phyloP scores from a whole-genome alignment of 345 rosid species.

The Citrus reticulata region DNA sequence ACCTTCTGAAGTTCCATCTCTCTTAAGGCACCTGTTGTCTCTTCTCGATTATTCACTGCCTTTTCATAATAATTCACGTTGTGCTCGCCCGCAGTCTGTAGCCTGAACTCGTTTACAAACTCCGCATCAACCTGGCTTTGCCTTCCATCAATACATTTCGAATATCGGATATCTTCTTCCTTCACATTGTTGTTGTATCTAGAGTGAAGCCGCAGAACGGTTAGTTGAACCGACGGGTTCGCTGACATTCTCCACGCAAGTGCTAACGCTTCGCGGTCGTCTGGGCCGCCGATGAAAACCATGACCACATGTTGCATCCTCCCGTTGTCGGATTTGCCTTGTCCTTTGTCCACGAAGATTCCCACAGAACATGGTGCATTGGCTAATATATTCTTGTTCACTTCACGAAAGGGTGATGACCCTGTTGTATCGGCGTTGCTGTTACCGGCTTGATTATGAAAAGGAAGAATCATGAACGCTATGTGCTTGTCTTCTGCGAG shows the following conservation, averaged over 20 bases:
- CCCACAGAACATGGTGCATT: conserved; percentile 68
- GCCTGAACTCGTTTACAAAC: conserved; percentile 31
- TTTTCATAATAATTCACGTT: conserved; percentile 23
- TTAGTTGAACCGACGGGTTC: conserved; percentile 3
- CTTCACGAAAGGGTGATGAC: conserved; percentile 25
- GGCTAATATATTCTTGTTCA: conserved; percentile 45
- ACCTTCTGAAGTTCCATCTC: conserved; percentile 4
- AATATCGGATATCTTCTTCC: background rate
- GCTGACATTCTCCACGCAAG: conserved; percentile 33
- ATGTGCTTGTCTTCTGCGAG: conserved; percentile 59
- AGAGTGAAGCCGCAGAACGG: background rate
- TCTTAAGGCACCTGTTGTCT: conserved; percentile 18
- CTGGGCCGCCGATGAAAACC: conserved; percentile 40
- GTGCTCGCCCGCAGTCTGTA: conserved; percentile 7
- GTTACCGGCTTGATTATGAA: conserved; percentile 26
- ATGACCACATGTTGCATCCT: conserved; percentile 16
- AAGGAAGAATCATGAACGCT: conserved; percentile 53
- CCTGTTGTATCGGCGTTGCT: no score
- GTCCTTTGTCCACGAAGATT: conserved; percentile 64
- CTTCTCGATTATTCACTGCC: conserved; percentile 28
- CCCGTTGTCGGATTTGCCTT: conserved; percentile 10
- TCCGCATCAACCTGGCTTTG: conserved; percentile 25
- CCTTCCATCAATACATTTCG: background rate
- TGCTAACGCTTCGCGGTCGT: conserved; percentile 40
- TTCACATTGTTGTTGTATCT: background rate